Evolutionary conservation across 345 rosid species (phyloP).

Genomic region (Firmiana major): DNA sequence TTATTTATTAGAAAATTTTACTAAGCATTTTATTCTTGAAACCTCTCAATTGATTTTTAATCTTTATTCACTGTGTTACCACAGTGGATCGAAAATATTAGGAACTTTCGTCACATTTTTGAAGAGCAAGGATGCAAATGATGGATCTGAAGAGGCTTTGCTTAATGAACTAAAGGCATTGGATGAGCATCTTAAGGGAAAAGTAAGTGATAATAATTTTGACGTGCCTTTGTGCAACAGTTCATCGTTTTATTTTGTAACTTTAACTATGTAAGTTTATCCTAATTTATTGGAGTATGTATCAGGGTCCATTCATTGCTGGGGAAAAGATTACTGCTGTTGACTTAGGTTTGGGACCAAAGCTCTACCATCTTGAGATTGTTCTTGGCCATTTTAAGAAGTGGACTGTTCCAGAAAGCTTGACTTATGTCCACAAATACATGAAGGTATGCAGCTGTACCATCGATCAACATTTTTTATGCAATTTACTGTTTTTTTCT

Average conservation of each 20-base stretch:
- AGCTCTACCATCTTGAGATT: slow-evolving; percentile 80
- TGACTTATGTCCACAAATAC: slow-evolving; percentile 60
- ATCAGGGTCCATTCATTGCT: slow-evolving; percentile 75
- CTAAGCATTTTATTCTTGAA: background rate
- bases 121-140: slow-evolving; percentile 84
- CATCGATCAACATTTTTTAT: background rate
- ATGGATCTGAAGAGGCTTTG: slow-evolving; percentile 74
- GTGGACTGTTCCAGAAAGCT: slow-evolving; percentile 68
- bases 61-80: background rate
- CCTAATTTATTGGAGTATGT: background rate
- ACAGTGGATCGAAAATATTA: slow-evolving; percentile 74
- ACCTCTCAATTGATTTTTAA: background rate
- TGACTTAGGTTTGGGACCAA: slow-evolving; percentile 86
- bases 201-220: slow-evolving; percentile 28
- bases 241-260: background rate
- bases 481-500: background rate
- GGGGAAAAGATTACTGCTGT: slow-evolving; percentile 69
- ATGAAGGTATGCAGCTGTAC: slow-evolving; percentile 37
- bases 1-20: background rate
- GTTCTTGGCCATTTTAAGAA: slow-evolving; percentile 86
- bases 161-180: slow-evolving; percentile 69
- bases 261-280: background rate
- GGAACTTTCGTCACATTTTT: slow-evolving; percentile 52
- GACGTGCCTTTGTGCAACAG: background rate
- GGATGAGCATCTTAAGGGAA: slow-evolving; percentile 74